Evolutionary conservation across 768 basidiomycete species (phyloP), one percentile per base, ranked within the genome.

Genomic region (Podaxis sp.): DNA sequence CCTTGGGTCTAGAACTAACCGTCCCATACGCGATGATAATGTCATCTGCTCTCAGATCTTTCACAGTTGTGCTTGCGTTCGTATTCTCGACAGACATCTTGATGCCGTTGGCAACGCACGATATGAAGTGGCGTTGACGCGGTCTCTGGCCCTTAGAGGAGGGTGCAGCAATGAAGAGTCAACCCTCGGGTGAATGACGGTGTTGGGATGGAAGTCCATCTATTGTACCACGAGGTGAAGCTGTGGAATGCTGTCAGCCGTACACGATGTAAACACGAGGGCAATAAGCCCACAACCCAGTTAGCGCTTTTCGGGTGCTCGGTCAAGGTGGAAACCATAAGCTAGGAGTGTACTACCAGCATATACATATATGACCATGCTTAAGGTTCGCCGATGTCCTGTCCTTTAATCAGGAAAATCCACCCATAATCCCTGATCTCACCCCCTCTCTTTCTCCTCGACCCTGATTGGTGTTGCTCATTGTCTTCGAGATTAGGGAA

Each of bases 401-500:
- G 40, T 4, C 16, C 32, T 21, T 46, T 38, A 11, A 61, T 61
- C 13, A 61, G 21, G 18, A 61, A 61, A 23, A 61, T 50, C 59
- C 59, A 61, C 4, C 59, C 59, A 36, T 61, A 61, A 47, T 61
- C 59, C 25, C 59, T 54, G 5, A 61, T 25, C 9, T 61, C 59
- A 5, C 59, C 46, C 14, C 59, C 59, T 46, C 59, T 44, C 18
- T 54, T 60, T 4, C 38, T 53, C 5, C 42, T 53, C 32, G 21
- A 11, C 7, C 51, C 32, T 32, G 36, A 38, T 18, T 18, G 52
- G n/a, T 40, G 36, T 23, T 53, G 32, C 21, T 7, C 10, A 16
- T 37, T 27, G 16, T 38, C 28, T 6, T 48, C 46, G 18, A 50
- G 21, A 36, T 38, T 27, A 13, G 59, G 59, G 11, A 35, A 35